These are phyloP conservation scores for Omphalea diandra DNA, from an alignment of 441 rosid species.

Conservation along the genomic window DNA sequence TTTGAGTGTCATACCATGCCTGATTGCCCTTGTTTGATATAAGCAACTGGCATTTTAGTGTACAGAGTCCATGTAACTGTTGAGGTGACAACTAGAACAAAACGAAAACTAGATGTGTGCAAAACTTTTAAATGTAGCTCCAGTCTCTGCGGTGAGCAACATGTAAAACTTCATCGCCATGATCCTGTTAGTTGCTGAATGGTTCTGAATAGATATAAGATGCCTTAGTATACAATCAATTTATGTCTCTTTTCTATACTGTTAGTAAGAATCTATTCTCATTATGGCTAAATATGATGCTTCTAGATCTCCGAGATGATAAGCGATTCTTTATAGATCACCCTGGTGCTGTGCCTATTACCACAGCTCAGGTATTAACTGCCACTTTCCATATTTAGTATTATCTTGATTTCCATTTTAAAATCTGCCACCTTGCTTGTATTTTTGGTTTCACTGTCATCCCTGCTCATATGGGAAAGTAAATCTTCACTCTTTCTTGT, in stretches of 20 bases:
- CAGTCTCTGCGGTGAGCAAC: background rate
- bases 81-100: too few species aligned
- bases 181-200: background rate
- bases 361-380: slow-evolving; percentile 66
- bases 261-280: slow-evolving; percentile 8
- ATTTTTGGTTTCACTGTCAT: background rate
- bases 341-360: slow-evolving; percentile 85
- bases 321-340: slow-evolving; percentile 69
- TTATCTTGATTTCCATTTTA: background rate
- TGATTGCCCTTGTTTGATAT: background rate
- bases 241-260: background rate
- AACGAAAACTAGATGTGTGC: background rate
- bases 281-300: slow-evolving; percentile 20
- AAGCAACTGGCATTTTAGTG: background rate
- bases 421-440: background rate
- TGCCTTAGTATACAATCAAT: background rate
- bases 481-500: background rate
- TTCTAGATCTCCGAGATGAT: slow-evolving; percentile 88
- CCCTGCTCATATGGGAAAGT: background rate
- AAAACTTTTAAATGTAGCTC: too few species aligned
- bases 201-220: background rate
- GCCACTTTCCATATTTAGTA: slow-evolving; percentile 11
- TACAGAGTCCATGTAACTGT: background rate
- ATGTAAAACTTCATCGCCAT: background rate
- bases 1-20: background rate